phyloP scores from a whole-genome alignment of 768 basidiomycete species.

The Tulasnella sp. region DNA sequence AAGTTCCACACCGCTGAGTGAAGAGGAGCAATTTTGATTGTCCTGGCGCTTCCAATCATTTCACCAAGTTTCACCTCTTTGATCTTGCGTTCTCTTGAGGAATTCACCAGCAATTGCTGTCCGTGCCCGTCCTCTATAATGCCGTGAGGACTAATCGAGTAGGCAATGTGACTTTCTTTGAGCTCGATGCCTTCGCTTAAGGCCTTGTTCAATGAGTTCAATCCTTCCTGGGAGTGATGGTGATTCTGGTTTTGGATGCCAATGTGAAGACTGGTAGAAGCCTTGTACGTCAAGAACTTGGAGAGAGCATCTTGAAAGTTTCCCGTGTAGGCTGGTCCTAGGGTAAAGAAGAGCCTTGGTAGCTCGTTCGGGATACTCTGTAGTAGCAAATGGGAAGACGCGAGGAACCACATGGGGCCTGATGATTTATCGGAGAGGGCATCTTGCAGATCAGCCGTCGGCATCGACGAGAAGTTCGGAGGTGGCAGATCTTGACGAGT shows the following conservation, averaged over 20 bases:
- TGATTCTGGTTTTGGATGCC: constrained; percentile 36
- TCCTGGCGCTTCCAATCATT: constrained; percentile 41
- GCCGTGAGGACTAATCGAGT: constrained; percentile 16
- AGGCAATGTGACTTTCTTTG: constrained; percentile 17
- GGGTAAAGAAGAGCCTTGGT: constrained; percentile 63
- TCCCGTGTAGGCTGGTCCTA: constrained; percentile 66
- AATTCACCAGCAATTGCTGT: background rate
- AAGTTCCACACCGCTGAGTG: constrained; percentile 72
- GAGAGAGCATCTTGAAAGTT: constrained; percentile 65
- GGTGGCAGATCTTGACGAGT: constrained; percentile 27
- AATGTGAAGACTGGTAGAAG: constrained; percentile 74
- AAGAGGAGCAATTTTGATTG: constrained; percentile 49
- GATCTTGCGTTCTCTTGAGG: background rate
- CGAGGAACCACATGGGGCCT: constrained; percentile 12
- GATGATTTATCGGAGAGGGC: background rate
- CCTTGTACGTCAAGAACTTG: constrained; percentile 75
- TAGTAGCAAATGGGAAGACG: constrained; percentile 15
- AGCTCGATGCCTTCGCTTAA: constrained; percentile 31
- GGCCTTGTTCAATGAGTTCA: constrained; percentile 30
- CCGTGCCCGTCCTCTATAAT: background rate
- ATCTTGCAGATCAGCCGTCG: background rate
- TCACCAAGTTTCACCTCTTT: background rate
- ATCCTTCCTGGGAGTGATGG: constrained; percentile 21
- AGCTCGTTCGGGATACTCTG: constrained; percentile 40
- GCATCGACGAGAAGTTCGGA: background rate